Base-by-base conservation (phyloP, 371 early-diverging fungal genomes). In the Mucor mucedo region DNA sequence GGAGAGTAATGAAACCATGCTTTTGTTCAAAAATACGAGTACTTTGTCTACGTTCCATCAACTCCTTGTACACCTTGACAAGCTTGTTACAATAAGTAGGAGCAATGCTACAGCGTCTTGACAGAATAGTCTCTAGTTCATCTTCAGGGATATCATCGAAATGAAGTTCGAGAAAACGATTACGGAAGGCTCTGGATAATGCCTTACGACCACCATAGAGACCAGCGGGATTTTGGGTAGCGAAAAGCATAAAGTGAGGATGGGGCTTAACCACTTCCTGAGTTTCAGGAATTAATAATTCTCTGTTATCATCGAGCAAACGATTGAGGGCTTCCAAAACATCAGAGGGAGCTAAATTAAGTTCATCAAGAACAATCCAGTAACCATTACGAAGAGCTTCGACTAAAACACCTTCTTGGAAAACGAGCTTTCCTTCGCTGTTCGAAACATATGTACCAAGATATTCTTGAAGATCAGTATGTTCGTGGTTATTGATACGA, bases 401-500 rank as follows among this genome's bases (percentile, higher is more conserved):
- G 1, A 99, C 95, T 35, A 99, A 83, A 1, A 96, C 89, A 69
- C 99, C 99, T 78, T 99, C 96, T 70, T 93, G 92, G 84, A 99
- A 99, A 32, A 92, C 93, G 16, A 97, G 84, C 59, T 87, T 84
- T 4, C 97, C 97, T 48, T 91, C 87, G 1, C 77, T 72, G 65
- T 91, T 89, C 4, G 91, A 88, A 0, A 93, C 89, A 70, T 98
- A 98, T 0, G 91, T 89, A 57, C 99, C 99, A 41, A 99, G 80
- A 75, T 99, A 99, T 77, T 99, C 99, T 75, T 97, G 94, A 57
- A 98, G 68, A 72, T 99, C 99, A 2, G 99, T 99, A 75, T 99
- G 98, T 78, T 99, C 99, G 81, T 99, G 99, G 77, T 99, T 99
- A 84, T 99, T 99, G 79, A 99, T 97, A 64, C 99, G 92, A 7